Evolutionary conservation across 192 early-diverging fungal genomes (phyloP).

Genomic region (Entomortierella beljakovae): DNA sequence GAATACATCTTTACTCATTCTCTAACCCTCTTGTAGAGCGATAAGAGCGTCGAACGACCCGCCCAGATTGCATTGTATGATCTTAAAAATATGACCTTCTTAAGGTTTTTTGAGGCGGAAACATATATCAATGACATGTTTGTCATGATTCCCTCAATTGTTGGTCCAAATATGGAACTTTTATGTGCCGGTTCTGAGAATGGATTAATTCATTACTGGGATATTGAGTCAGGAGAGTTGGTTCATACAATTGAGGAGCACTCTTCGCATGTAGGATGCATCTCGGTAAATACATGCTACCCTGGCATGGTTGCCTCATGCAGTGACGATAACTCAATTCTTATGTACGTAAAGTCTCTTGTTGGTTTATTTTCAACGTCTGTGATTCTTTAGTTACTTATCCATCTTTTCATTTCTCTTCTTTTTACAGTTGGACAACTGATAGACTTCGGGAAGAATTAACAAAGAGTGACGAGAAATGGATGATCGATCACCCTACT

Average conservation of each 20-base stretch:
- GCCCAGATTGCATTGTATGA: conserved; percentile 24
- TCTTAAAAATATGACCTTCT: conserved; percentile 12
- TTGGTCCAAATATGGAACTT: conserved; percentile 19
- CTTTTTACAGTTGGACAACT: conserved; percentile 25
- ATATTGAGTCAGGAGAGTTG: conserved; percentile 28
- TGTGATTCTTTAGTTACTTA: neutral
- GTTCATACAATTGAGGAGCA: conserved; percentile 31
- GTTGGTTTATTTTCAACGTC: neutral
- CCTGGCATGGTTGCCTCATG: conserved; percentile 33
- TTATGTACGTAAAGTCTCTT: conserved; percentile 17
- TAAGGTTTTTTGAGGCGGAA: conserved; percentile 29
- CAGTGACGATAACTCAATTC: conserved; percentile 29
- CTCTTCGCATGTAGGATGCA: conserved; percentile 19
- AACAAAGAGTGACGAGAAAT: conserved; percentile 26
- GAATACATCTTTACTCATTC: too few species aligned
- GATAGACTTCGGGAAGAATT: conserved; percentile 11
- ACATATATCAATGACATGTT: neutral
- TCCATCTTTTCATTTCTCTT: neutral
- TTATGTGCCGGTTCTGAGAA: conserved; percentile 28
- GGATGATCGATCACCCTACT: conserved; percentile 5
- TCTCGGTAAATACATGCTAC: neutral
- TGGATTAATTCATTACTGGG: conserved; percentile 33
- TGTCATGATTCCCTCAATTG: conserved; percentile 19
- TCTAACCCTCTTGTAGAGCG: neutral
- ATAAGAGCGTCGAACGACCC: conserved; percentile 8